phyloP scores from a whole-genome alignment of 495 filamentous ascomycete species.

The Chlorociboria aeruginascens region DNA sequence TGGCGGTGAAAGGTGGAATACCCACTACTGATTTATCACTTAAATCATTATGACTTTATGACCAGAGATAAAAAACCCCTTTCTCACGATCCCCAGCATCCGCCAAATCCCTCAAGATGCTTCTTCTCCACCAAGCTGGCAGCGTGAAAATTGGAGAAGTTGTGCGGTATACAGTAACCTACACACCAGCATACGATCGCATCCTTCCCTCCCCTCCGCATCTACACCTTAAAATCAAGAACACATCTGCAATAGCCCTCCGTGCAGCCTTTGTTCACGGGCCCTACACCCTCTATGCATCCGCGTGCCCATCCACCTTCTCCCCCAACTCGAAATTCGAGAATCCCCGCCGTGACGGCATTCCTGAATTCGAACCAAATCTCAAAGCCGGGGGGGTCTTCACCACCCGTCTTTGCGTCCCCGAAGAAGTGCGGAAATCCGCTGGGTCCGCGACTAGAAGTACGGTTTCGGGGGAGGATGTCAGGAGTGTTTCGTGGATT shows the following conservation, averaged over 20 bases:
- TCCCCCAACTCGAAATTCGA: conserved; percentile 64
- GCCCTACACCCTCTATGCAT: conserved; percentile 79
- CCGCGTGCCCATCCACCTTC: conserved; percentile 70
- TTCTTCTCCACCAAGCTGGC: conserved; percentile 79
- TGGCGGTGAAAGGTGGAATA: no score
- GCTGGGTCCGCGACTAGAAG: conserved; percentile 24
- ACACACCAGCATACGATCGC: conserved; percentile 77
- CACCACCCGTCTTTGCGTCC: conserved; percentile 65
- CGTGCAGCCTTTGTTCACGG: conserved; percentile 94
- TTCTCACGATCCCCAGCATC: not conserved
- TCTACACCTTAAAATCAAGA: conserved; percentile 77
- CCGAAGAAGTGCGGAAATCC: conserved; percentile 50
- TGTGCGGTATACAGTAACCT: conserved; percentile 82
- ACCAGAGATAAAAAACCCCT: no score
- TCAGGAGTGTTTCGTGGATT: conserved; percentile 65
- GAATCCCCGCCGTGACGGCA: conserved; percentile 45
- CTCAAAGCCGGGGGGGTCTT: conserved; percentile 87
- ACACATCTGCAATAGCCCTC: conserved; percentile 79
- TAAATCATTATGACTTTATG: no score
- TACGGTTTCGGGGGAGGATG: conserved; percentile 17
- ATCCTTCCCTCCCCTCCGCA: conserved; percentile 70
- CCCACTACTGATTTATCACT: no score
- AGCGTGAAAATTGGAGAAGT: conserved; percentile 89
- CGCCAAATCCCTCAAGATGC: conserved; percentile 42
- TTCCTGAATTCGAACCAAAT: conserved; percentile 87